Base-by-base conservation (phyloP, 2,329 filamentous ascomycete species). In the Xylariaceae sp. region DNA sequence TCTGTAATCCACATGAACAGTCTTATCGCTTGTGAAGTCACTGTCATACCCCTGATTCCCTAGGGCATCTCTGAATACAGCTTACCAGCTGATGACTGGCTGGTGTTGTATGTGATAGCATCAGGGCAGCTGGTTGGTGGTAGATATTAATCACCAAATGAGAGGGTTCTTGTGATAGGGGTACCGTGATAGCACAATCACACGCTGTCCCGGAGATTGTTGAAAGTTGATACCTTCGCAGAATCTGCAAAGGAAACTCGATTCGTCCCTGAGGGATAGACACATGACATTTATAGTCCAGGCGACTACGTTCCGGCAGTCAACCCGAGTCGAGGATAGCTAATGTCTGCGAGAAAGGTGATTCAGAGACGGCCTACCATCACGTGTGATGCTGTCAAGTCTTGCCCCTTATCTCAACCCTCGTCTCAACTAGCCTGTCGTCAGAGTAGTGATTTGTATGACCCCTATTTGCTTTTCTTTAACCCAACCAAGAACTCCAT, bases 401-500 rank as follows among this genome's bases (percentile, higher is more conserved):
- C 37, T 10, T 23, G 23, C 9, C 4, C 5, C 18, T 8, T n/a
- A 13, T 9, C 9, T 4, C 23, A 39, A 44, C 15, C 34, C 8
- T 3, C 13, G 23, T 1, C 4, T 37, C 17, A 18, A 5, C 5
- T 7, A 44, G 6, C 11, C 44, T 44, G 4, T 30, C 23, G 23
- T 48, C 4, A 68, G 64, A 58, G 66, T 50, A 45, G 62, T 58
- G 60, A 62, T 56, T 49, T 23, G 5, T 23, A 11, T 11, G 51
- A 45, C 39, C 11, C n/a, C 37, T 42, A 39, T 62, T 15, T 62
- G 35, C 17, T 11, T 49, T 55, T 37, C 62, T 64, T 45, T n/a
- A 13, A 57, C 57, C 51, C 50, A 42, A 51, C 48, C 61, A 57
- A 44, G 13, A 60, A 68, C 66, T 55, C 64, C 65, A 18, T 64